These are phyloP conservation scores for Claviceps monticola DNA, from an alignment of 2,329 filamentous ascomycete species.

Conservation along the genomic window DNA sequence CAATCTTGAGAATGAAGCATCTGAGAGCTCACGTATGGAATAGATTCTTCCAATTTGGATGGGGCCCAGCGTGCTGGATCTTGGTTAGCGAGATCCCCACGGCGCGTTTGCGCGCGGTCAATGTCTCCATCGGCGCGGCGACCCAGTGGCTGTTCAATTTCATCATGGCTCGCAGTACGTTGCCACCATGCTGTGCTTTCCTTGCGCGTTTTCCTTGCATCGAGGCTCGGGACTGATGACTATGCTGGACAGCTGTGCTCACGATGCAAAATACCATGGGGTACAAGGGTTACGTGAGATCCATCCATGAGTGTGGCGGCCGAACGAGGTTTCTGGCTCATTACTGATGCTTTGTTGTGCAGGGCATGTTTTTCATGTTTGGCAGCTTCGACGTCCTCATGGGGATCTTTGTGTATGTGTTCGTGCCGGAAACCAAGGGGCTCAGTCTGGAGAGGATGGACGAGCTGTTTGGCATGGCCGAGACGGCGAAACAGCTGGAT, in stretches of 20 bases:
- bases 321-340: too few species aligned
- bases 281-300: slow-evolving; percentile 25
- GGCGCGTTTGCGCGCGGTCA: slow-evolving; percentile 49
- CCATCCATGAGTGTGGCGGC: not conserved
- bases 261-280: slow-evolving; percentile 49
- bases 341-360: not conserved
- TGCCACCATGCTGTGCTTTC: not conserved
- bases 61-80: slow-evolving; percentile 63
- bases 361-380: slow-evolving; percentile 57
- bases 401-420: slow-evolving; percentile 52
- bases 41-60: slow-evolving; percentile 52
- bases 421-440: slow-evolving; percentile 60
- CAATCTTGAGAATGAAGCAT: not conserved
- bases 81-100: slow-evolving; percentile 56
- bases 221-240: not conserved
- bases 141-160: slow-evolving; percentile 68
- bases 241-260: slow-evolving; percentile 33
- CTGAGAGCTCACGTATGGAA: slow-evolving; percentile 8
- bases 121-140: slow-evolving; percentile 53
- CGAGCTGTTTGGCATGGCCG: slow-evolving; percentile 48
- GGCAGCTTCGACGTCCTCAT: slow-evolving; percentile 51
- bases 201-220: not conserved
- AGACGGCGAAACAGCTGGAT: slow-evolving; percentile 19
- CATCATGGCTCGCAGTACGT: slow-evolving; percentile 45
- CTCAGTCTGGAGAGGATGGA: slow-evolving; percentile 50